Conservation (phyloP, 192 early-diverging fungal genomes). For the Coemansia nantahalensis region DNA sequence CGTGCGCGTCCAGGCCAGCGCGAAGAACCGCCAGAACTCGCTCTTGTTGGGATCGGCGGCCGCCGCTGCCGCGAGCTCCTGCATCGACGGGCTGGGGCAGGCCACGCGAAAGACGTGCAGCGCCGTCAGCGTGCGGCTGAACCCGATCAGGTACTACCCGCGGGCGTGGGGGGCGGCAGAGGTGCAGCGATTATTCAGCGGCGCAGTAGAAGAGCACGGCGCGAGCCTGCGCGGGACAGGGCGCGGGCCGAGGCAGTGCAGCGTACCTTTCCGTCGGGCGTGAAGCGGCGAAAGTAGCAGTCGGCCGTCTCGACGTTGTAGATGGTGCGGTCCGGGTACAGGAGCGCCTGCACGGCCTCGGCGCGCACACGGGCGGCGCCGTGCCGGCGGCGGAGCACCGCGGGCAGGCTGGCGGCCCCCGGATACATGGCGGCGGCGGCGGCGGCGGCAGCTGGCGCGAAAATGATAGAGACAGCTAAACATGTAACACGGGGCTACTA, state of each 20-base stretch:
- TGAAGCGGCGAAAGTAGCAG: constrained; percentile 49
- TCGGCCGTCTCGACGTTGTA: constrained; percentile 49
- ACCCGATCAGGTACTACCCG: constrained; percentile 38
- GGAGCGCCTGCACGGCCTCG: constrained; percentile 11
- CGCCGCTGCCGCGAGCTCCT: constrained; percentile 20
- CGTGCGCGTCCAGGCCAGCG: constrained; percentile 32
- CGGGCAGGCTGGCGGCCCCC: too few relatives aligned
- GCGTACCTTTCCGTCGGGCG: constrained; percentile 46
- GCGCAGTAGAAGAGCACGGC: background rate
- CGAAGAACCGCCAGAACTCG: constrained; percentile 48
- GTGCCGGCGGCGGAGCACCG: too few relatives aligned
- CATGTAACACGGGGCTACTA: too few relatives aligned
- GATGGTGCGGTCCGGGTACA: constrained; percentile 48
- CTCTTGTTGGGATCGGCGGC: constrained; percentile 18
- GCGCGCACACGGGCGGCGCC: too few relatives aligned
- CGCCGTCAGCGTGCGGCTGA: constrained; percentile 37
- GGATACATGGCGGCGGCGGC: too few relatives aligned
- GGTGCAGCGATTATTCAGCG: background rate
- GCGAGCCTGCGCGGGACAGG: background rate
- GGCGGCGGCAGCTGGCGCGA: too few relatives aligned
- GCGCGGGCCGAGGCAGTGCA: too few relatives aligned
- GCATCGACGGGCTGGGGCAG: constrained; percentile 21
- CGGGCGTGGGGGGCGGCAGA: background rate
- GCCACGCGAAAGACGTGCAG: constrained; percentile 36
- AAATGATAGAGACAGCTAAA: too few relatives aligned